Conservation (phyloP, 768 basidiomycete genomes). For the Clathrus columnatus region DNA sequence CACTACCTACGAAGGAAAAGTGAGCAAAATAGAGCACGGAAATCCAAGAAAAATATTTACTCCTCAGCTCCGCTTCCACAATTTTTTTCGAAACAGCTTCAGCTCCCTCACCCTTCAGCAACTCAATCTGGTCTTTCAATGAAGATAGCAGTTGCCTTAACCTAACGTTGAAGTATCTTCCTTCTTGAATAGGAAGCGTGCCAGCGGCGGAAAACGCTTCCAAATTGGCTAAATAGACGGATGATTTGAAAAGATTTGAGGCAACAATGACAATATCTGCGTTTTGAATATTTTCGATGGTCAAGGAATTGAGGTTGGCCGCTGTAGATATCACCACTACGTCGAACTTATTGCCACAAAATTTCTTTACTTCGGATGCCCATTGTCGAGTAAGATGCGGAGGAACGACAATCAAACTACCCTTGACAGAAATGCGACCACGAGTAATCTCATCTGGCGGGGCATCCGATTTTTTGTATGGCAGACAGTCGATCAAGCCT, state of each 20-base stretch:
- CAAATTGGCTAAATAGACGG: conserved; percentile 68
- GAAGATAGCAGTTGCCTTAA: conserved; percentile 53
- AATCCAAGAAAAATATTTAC: conserved; percentile 29
- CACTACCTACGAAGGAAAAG: conserved; percentile 33
- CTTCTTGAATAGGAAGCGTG: conserved; percentile 64
- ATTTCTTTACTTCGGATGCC: conserved; percentile 79
- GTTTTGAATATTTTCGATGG: conserved; percentile 63
- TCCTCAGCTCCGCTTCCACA: conserved; percentile 46
- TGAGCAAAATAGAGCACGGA: conserved; percentile 11
- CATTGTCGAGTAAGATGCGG: conserved; percentile 87
- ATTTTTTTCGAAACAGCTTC: conserved; percentile 56
- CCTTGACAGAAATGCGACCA: conserved; percentile 75
- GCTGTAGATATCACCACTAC: conserved; percentile 62
- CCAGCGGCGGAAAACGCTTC: conserved; percentile 61
- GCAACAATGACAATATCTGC: conserved; percentile 86
- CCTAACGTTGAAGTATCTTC: conserved; percentile 84
- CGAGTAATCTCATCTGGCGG: conserved; percentile 21
- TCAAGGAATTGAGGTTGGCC: conserved; percentile 59
- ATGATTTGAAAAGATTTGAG: conserved; percentile 76
- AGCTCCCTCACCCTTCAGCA: conserved; percentile 57
- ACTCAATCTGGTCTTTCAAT: conserved; percentile 58
- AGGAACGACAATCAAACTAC: conserved; percentile 78
- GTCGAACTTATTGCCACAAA: conserved; percentile 52
- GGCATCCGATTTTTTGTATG: conserved; percentile 37
- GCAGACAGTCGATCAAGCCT: conserved; percentile 72